These are phyloP conservation scores for Lactifluus piperatus DNA, from an alignment of 768 basidiomycete species.

Conservation along the genomic window DNA sequence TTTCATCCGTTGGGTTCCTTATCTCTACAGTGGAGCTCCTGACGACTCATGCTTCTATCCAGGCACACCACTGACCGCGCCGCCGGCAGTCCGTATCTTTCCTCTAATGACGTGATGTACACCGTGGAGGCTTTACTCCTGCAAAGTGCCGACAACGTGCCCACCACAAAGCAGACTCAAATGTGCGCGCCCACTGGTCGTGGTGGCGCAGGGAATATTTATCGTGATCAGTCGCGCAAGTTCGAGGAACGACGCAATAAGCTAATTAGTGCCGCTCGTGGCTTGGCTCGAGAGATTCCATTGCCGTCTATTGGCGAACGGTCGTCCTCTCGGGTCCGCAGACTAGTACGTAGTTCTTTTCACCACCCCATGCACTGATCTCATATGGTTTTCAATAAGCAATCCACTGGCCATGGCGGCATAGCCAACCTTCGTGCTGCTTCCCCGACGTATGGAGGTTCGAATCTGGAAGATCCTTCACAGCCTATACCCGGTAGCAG, in stretches of 20 bases:
- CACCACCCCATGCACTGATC: background rate
- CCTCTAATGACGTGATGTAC: conserved; percentile 21
- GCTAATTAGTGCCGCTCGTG: background rate
- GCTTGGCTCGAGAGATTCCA: background rate
- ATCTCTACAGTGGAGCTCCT: background rate
- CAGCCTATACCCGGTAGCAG: conserved; percentile 33
- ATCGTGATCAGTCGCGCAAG: conserved; percentile 29
- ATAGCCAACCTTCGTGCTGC: conserved; percentile 53
- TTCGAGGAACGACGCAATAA: background rate
- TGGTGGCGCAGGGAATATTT: conserved; percentile 54
- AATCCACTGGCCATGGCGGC: conserved; percentile 62
- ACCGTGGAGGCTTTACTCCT: conserved; percentile 15
- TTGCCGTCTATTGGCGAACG: background rate
- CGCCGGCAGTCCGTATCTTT: conserved; percentile 55
- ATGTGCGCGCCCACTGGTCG: conserved; percentile 41
- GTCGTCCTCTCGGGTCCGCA: background rate
- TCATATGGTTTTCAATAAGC: conserved; percentile 25
- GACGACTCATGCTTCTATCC: conserved; percentile 6
- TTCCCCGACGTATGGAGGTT: conserved; percentile 23
- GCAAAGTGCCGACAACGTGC: background rate
- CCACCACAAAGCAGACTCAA: background rate
- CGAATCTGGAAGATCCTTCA: conserved; percentile 47
- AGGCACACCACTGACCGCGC: conserved; percentile 62
- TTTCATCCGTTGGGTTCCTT: background rate
- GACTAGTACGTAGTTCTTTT: background rate